Evolutionary conservation across 208 protist genomes (phyloP).

Genomic region (Crithidia acanthocephali): DNA sequence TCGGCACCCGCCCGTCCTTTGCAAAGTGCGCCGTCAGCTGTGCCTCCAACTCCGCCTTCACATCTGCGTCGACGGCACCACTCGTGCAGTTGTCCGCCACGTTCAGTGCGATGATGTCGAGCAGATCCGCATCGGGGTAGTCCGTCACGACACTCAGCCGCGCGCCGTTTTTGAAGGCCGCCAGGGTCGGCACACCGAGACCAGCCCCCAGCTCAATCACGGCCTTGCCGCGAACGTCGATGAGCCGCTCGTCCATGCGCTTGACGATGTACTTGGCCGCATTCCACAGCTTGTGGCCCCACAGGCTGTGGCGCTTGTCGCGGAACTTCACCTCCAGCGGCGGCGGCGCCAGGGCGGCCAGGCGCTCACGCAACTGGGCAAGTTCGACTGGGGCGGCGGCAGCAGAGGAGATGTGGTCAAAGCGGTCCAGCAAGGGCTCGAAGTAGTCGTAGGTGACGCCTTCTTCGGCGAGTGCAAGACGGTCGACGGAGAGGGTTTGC

Average conservation of each 20-base stretch:
- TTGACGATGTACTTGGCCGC: slow-evolving; percentile 90
- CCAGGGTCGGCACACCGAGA: slow-evolving; percentile 79
- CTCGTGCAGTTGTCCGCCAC: slow-evolving; percentile 68
- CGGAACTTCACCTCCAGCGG: slow-evolving; percentile 69
- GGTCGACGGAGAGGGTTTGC: slow-evolving; percentile 56
- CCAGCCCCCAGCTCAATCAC: slow-evolving; percentile 91
- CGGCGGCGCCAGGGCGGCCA: slow-evolving; percentile 17
- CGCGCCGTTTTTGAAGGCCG: slow-evolving; percentile 77
- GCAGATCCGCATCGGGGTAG: slow-evolving; percentile 78
- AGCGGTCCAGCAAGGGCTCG: slow-evolving; percentile 48
- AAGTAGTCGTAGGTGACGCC: slow-evolving; percentile 61
- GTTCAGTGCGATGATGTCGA: slow-evolving; percentile 83
- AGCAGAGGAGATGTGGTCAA: slow-evolving; percentile 35
- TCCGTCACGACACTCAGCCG: slow-evolving; percentile 76
- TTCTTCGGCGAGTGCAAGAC: slow-evolving; percentile 43
- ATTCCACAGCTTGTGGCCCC: slow-evolving; percentile 90
- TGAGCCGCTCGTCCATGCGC: slow-evolving; percentile 78
- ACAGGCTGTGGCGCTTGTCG: slow-evolving; percentile 87
- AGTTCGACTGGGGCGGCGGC: slow-evolving; percentile 3
- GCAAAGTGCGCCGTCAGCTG: slow-evolving; percentile 11
- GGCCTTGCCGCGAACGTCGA: slow-evolving; percentile 67
- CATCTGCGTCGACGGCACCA: slow-evolving; percentile 47
- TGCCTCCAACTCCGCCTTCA: slow-evolving; percentile 27
- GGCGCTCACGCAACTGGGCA: slow-evolving; percentile 21
- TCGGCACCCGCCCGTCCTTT: not conserved